These are phyloP conservation scores for Barnettozyma sp. DNA, from an alignment of 805 yeast genomes.

Conservation along the genomic window DNA sequence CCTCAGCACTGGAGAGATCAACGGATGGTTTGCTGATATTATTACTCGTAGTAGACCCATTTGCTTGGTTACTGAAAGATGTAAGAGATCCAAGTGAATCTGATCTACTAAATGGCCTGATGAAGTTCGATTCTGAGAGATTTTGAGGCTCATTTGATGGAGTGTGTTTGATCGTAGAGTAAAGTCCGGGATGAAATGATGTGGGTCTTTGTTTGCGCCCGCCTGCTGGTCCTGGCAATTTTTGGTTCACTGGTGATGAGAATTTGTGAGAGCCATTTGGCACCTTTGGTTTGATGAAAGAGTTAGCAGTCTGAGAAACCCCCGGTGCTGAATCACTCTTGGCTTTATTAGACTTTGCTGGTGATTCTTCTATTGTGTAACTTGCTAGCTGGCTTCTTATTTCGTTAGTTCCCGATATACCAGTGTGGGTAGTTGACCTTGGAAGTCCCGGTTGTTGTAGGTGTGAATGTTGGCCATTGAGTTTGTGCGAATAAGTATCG, in stretches of 20 bases:
- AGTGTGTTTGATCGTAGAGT: slow-evolving; percentile 20
- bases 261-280: slow-evolving; percentile 17
- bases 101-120: slow-evolving; percentile 28
- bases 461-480: slow-evolving; percentile 7
- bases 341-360: slow-evolving; percentile 15
- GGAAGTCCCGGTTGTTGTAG: slow-evolving; percentile 23
- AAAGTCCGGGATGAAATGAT: slow-evolving; percentile 67
- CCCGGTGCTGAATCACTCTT: too few relatives aligned
- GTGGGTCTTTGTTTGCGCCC: slow-evolving; percentile 73
- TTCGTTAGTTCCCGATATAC: slow-evolving; percentile 16
- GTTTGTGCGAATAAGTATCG: slow-evolving; percentile 13
- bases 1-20: slow-evolving; percentile 30
- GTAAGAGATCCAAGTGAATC: slow-evolving; percentile 37
- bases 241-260: slow-evolving; percentile 16
- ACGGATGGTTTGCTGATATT: slow-evolving; percentile 29
- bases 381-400: slow-evolving; percentile 11
- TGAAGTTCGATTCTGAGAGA: not conserved
- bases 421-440: slow-evolving; percentile 32
- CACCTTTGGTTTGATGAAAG: slow-evolving; percentile 21
- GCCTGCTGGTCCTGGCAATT: slow-evolving; percentile 34
- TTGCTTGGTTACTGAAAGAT: slow-evolving; percentile 27
- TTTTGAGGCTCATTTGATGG: slow-evolving; percentile 10
- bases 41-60: too few relatives aligned
- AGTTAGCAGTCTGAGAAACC: too few relatives aligned
- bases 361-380: slow-evolving; percentile 22